Base-by-base conservation (phyloP, 2,329 filamentous ascomycete genomes). In the Fusarium buharicum region DNA sequence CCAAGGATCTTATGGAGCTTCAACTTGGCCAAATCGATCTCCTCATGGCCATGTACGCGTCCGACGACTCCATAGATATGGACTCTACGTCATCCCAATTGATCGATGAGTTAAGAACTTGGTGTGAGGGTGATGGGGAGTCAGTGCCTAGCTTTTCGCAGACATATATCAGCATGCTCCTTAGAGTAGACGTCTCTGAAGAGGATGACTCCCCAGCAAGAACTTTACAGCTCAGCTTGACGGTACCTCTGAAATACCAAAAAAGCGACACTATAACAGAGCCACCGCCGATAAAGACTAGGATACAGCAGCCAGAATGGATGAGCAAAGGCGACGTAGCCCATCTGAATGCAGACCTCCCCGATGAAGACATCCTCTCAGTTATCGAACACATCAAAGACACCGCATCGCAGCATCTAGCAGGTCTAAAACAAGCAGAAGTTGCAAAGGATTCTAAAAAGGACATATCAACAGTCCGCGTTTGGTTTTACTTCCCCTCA, bases 401-500 rank as follows among this genome's bases (percentile, higher is more conserved):
- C 2, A 70, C 72, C 17, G 76, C 75, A 2, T 51, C 55, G 1
- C 57, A 66, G 6, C 72, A 78, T 16, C 62, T 79, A 1, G 55
- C 72, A 47, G 40, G 33, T 2, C 62, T 69, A 24, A 59, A 63
- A 28, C 41, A 52, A 34, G 13, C 11, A 31, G 49, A 44, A 24
- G 30, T 51, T n/a, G 11, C 11, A 13, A 41, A 38, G 2, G 4
- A 22, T 0, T 17, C 17, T 13, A 30, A 11, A 2, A 7, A 41
- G 17, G 57, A 62, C 4, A 66, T 54, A 0, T 69, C 77, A 0
- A 65, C 83, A 1, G 78, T 84, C 4, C 75, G 85, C 9, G 84
- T 83, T 1, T 87, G 85, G 85, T 87, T 87, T 67, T 87, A 87
- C 71, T 86, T 88, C 59, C 85, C 85, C 0, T 86, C 84, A 1